phyloP scores from a whole-genome alignment of 2,329 filamentous ascomycete species.

The Chrysosporium queenslandicum region DNA sequence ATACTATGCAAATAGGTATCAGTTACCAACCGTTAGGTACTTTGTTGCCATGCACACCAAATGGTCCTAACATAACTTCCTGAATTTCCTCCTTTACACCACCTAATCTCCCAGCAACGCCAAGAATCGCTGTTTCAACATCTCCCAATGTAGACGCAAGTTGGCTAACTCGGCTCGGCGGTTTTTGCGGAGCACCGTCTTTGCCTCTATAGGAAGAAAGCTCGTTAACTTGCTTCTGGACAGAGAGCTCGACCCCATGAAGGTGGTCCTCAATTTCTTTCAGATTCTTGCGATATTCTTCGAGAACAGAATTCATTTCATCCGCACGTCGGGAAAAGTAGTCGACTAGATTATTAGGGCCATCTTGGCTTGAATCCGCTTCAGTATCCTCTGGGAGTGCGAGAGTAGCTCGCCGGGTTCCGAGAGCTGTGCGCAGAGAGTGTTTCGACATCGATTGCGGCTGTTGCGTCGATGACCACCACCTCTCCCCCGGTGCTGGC shows the following conservation, averaged over 20 bases:
- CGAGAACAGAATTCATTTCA: constrained; percentile 51
- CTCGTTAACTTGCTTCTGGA: constrained; percentile 52
- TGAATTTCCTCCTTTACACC: constrained; percentile 52
- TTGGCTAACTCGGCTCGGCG: constrained; percentile 36
- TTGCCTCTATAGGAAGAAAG: constrained; percentile 37
- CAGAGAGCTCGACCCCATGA: constrained; percentile 51
- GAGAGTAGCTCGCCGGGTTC: constrained; percentile 31
- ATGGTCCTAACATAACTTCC: constrained; percentile 42
- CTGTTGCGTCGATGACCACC: constrained; percentile 35
- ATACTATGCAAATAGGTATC: neutral
- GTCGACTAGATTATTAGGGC: constrained; percentile 51
- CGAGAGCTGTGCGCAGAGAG: constrained; percentile 32
- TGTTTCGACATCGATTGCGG: constrained; percentile 30
- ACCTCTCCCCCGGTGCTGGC: constrained; percentile 34
- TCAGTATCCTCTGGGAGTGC: constrained; percentile 41
- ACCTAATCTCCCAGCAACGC: constrained; percentile 53
- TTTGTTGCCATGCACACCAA: constrained; percentile 10
- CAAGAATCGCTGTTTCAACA: constrained; percentile 55
- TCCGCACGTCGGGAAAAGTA: constrained; percentile 55
- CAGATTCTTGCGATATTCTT: constrained; percentile 49
- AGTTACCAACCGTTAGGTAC: constrained; percentile 13
- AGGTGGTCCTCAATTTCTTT: constrained; percentile 57
- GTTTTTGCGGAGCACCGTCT: constrained; percentile 34
- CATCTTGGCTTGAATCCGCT: constrained; percentile 38
- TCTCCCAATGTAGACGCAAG: constrained; percentile 53